Percentiles rank a stretch among this genome's conserved stretches.
Conservation (phyloP, 2,329 filamentous ascomycete genomes). For the Gnomoniopsis sp. region DNA sequence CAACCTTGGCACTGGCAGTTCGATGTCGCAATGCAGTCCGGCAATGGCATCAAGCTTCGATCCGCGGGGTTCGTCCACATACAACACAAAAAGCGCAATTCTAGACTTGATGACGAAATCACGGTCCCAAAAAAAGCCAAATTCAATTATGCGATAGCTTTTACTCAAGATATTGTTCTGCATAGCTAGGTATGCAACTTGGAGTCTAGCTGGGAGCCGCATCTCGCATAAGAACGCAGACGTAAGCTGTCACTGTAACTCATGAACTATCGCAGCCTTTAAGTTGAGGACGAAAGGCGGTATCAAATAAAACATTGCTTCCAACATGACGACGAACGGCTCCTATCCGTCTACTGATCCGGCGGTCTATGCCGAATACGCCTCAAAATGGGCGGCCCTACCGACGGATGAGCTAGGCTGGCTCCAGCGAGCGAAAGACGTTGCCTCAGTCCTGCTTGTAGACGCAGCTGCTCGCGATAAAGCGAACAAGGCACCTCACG, state of each 20-base stretch:
- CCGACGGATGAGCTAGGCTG: slow-evolving; percentile 31
- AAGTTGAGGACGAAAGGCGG: neutral
- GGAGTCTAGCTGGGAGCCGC: neutral
- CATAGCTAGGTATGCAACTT: neutral
- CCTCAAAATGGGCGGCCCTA: slow-evolving; percentile 31
- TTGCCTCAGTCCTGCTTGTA: slow-evolving; percentile 31
- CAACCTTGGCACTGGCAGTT: neutral
- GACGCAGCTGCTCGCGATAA: slow-evolving; percentile 34
- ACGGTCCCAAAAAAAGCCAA: neutral
- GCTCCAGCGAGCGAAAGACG: slow-evolving; percentile 37
- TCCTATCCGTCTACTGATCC: slow-evolving; percentile 28
- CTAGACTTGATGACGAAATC: neutral
- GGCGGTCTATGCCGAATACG: slow-evolving; percentile 34
- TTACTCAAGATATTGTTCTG: neutral
- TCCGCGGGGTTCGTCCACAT: neutral
- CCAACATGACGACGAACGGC: neutral
- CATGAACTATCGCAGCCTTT: neutral
- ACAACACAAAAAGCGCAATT: neutral
- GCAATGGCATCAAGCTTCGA: neutral
- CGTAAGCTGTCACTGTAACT: neutral
- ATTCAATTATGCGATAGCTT: neutral
- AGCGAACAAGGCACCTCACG: slow-evolving; percentile 37
- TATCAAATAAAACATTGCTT: neutral
- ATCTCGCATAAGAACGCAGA: neutral
- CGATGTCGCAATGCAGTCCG: neutral